Evolutionary conservation across 176 grass and related monocot genomes (phyloP), one percentile per base, ranked within the genome.

Genomic region (Raddia guianensis): DNA sequence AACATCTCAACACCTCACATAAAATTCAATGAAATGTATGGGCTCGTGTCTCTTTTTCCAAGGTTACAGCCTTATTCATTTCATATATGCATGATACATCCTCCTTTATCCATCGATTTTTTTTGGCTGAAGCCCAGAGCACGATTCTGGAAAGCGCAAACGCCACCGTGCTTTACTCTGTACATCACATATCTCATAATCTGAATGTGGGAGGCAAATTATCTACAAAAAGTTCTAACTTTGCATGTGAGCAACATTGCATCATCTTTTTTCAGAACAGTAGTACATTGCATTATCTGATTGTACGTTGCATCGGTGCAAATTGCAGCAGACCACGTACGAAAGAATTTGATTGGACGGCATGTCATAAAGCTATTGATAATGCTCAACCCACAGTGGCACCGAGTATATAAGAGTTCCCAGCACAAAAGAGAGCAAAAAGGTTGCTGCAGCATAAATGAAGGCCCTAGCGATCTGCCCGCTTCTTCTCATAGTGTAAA

Each of bases 401-500:
- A 98, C 82, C 0, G 90, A 95, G 73, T 86, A 98, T 43, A 98
- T 67, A 51, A 95, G 87, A 85, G 92, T 95, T 49, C 92, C 96
- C 35, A 98, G 61, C 55, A 77, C 33, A 79, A 98, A 98, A 13
- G 96, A 98, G 49, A 88, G 60, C 8, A 93, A 2, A 33, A 95
- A 87, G 19, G 96, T 98, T 7, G 69, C 62, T 33, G 80, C n/a
- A 3, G 88, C 84, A 89, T 95, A 98, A 49, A 86, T 67, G 33
- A 90, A 91, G 53, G 92, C 92, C 66, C 85, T 98, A 8, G 70
- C 69, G 4, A 89, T 91, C 48, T 93, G 84, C 16, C 92, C 82
- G 40, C 92, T 95, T 80, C 91, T 89, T 81, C 92, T 87, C 92
- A 98, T 93, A 34, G 76, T 90, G 64, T 93, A 95, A 45, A 98